Evolutionary conservation across 306 rosid genomes (phyloP).

Genomic region (Cicer bijugum): DNA sequence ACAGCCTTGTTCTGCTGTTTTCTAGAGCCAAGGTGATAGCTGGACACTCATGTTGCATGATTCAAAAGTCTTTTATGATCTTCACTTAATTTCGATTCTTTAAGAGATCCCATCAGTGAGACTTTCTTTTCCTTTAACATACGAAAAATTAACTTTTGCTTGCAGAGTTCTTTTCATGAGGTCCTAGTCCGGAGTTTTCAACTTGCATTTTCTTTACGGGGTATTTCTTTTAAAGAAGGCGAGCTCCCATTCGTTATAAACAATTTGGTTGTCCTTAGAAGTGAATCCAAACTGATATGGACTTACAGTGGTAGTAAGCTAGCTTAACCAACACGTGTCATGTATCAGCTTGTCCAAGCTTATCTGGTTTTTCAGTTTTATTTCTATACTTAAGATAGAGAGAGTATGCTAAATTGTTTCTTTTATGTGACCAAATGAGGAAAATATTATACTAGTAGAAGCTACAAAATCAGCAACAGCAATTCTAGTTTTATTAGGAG

Average conservation of each 20-base stretch:
- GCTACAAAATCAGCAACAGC: background rate
- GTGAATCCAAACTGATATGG: constrained; percentile 9
- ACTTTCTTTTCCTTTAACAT: constrained; percentile 24
- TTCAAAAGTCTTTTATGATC: constrained; percentile 12
- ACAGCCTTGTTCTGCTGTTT: constrained; percentile 76
- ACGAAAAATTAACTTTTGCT: constrained; percentile 9
- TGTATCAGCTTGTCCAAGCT: constrained; percentile 4
- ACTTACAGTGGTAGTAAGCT: background rate
- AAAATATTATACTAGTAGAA: background rate
- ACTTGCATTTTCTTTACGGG: constrained; percentile 80
- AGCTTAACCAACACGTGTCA: constrained; percentile 1
- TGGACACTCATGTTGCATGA: constrained; percentile 17
- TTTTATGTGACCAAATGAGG: background rate
- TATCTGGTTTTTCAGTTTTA: background rate
- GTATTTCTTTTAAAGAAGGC: constrained; percentile 71
- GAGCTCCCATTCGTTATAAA: constrained; percentile 40
- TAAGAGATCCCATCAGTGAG: constrained; percentile 16
- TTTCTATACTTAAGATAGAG: background rate
- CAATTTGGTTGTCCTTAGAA: constrained; percentile 9
- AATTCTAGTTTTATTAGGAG: background rate
- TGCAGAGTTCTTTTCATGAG: constrained; percentile 83
- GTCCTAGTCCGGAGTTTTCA: constrained; percentile 83
- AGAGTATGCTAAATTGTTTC: background rate
- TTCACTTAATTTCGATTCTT: background rate
- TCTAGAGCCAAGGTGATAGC: constrained; percentile 75